A percentile compares a stretch with the other conserved stretches of the same genome.
Evolutionary conservation across 805 yeast genomes (phyloP).

Genomic region (Lipomyces oligophaga): DNA sequence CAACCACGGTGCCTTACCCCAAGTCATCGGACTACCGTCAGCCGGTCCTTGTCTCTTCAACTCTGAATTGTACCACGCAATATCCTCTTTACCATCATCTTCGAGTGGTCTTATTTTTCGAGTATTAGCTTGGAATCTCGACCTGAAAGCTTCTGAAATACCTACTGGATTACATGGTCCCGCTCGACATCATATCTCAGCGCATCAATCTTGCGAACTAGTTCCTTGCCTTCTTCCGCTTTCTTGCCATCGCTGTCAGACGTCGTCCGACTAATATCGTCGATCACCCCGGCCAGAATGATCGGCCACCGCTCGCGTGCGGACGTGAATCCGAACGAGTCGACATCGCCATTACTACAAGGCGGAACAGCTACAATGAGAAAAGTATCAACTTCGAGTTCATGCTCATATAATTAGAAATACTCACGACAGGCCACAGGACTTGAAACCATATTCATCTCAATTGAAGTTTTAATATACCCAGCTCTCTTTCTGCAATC

Average conservation of each 20-base stretch:
- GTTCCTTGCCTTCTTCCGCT: slow-evolving; percentile 46
- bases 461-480: too few species aligned
- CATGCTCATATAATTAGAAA: background rate
- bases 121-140: slow-evolving; percentile 36
- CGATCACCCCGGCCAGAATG: slow-evolving; percentile 63
- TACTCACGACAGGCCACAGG: slow-evolving; percentile 10
- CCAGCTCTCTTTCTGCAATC: too few species aligned
- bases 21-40: slow-evolving; percentile 43
- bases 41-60: slow-evolving; percentile 36
- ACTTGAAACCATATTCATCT: too few species aligned
- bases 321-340: slow-evolving; percentile 80
- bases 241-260: slow-evolving; percentile 33
- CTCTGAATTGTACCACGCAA: slow-evolving; percentile 56
- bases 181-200: slow-evolving; percentile 46
- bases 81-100: slow-evolving; percentile 38
- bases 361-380: slow-evolving; percentile 29
- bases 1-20: slow-evolving; percentile 91
- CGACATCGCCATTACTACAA: slow-evolving; percentile 62
- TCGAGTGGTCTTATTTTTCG: slow-evolving; percentile 43
- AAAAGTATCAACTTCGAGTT: background rate
- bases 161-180: slow-evolving; percentile 29
- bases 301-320: slow-evolving; percentile 83
- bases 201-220: slow-evolving; percentile 11
- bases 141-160: background rate
- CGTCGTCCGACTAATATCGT: slow-evolving; percentile 49